These are phyloP conservation scores for Suillus hirtellus DNA, from an alignment of 768 basidiomycete species.

Conservation along the genomic window DNA sequence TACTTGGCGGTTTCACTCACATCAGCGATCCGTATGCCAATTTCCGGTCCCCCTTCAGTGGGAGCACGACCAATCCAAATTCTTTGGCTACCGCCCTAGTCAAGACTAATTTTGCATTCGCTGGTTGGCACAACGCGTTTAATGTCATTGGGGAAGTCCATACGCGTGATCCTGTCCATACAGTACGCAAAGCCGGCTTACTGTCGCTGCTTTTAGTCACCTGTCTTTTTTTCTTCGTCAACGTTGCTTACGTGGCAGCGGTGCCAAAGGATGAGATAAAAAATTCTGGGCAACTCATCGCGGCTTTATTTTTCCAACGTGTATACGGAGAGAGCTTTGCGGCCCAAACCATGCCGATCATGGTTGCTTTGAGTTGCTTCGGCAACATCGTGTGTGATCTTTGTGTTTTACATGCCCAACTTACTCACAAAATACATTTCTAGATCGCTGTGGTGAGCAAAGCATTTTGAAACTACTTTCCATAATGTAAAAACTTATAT, in stretches of 20 bases:
- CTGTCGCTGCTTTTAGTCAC: conserved; percentile 45
- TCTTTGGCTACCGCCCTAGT: conserved; percentile 27
- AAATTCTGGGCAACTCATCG: conserved; percentile 44
- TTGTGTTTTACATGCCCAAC: conserved; percentile 8
- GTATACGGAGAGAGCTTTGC: conserved; percentile 45
- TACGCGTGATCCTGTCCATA: conserved; percentile 41
- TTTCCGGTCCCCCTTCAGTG: conserved; percentile 31
- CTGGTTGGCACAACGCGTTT: conserved; percentile 43
- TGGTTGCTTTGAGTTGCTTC: conserved; percentile 42
- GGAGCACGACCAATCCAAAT: conserved; percentile 25
- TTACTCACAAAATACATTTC: neutral
- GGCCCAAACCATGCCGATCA: conserved; percentile 38
- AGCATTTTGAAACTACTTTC: neutral
- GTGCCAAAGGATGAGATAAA: conserved; percentile 47
- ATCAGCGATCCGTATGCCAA: conserved; percentile 31
- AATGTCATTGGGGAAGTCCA: conserved; percentile 45
- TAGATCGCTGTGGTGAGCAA: conserved; percentile 8
- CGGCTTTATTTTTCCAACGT: conserved; percentile 49
- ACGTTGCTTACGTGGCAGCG: conserved; percentile 39
- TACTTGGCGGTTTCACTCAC: conserved; percentile 26
- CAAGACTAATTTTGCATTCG: conserved; percentile 31
- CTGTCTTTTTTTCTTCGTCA: conserved; percentile 48
- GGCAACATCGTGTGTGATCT: conserved; percentile 36
- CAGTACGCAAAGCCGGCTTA: conserved; percentile 45
- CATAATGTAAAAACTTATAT: neutral